Evolutionary conservation across 148 eudicot genomes (phyloP).

Genomic region (Arbutus unedo): DNA sequence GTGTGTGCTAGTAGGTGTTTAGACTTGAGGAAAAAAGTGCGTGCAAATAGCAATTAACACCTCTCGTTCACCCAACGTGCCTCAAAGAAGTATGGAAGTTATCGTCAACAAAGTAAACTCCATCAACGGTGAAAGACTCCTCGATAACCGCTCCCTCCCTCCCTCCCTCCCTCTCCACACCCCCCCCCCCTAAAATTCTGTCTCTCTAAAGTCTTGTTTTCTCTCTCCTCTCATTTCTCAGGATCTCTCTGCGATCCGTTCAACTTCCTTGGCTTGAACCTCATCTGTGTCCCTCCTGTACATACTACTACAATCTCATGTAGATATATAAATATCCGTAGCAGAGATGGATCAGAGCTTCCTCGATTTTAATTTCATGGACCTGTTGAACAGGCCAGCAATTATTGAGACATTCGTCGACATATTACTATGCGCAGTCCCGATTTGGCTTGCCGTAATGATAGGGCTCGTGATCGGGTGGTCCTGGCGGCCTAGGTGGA

Average conservation of each 20-base stretch:
- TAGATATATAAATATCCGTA: neutral
- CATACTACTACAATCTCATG: neutral
- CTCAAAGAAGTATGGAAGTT: neutral
- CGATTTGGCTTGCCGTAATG: slow-evolving; percentile 82
- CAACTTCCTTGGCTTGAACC: slow-evolving; percentile 11
- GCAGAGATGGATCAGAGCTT: slow-evolving; percentile 34
- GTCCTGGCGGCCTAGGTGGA: slow-evolving; percentile 94
- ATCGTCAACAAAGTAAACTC: neutral
- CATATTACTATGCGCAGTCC: slow-evolving; percentile 73
- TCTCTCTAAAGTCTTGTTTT: neutral
- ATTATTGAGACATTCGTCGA: slow-evolving; percentile 78
- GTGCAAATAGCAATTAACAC: neutral
- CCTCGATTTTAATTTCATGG: slow-evolving; percentile 29
- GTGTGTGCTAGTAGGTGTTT: too few species aligned
- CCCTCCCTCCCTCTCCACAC: neutral
- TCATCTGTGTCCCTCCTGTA: neutral
- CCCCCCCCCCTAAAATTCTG: neutral
- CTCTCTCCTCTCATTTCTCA: neutral
- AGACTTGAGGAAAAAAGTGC: neutral
- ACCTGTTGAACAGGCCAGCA: slow-evolving; percentile 42
- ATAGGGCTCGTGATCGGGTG: slow-evolving; percentile 85
- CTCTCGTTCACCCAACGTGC: neutral
- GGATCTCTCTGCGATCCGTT: slow-evolving; percentile 6
- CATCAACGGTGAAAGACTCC: neutral
- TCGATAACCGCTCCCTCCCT: neutral